Evolutionary conservation across 2,329 filamentous ascomycete genomes (phyloP), one percentile per base, ranked within the genome.

Genomic region (Clathrospora elynae): DNA sequence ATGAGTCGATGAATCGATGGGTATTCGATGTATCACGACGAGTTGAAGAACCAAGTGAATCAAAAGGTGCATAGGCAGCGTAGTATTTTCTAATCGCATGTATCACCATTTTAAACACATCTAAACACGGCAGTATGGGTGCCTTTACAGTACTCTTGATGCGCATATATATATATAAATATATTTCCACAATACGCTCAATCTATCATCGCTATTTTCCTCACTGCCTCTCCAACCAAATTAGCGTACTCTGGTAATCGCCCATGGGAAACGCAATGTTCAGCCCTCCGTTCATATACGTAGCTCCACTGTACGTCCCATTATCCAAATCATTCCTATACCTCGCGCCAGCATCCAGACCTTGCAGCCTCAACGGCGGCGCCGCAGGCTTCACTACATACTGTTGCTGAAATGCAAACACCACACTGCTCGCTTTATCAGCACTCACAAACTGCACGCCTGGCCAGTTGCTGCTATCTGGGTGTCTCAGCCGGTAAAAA

Each of bases 281-380:
- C 24, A 86, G 56, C 0, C 83, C 83, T 1, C 73, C 72, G 49
- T 83, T 85, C 80, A 85, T 84, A 57, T 85, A 70, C 6, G 80
- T 84, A 7, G 76, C 74, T 0, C 83, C 83, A 0, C 77, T 79
- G 47, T 78, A 79, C 5, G 74, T 77, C 17, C 65, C 71, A 19
- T 79, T 76, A 0, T 78, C 79, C 28, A 78, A 71, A 12, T 82
- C 66, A 11, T 66, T 76, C 10, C 46, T 59, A 53, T 86, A 86
- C 35, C 62, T 74, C 0, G 81, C 80, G 5, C 57, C 45, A 0
- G 76, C 54, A 43, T 85, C 82, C 39, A 86, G 57, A 0, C 83
- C 83, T 50, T 81, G 76, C 24, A 86, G 55, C 19, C 73, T 74
- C 23, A 85, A 49, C 5, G 75, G 73, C 0, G 82, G 80, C 6